Evolutionary conservation across 305 asterid species (phyloP).

Genomic region (Fraxinus baroniana): DNA sequence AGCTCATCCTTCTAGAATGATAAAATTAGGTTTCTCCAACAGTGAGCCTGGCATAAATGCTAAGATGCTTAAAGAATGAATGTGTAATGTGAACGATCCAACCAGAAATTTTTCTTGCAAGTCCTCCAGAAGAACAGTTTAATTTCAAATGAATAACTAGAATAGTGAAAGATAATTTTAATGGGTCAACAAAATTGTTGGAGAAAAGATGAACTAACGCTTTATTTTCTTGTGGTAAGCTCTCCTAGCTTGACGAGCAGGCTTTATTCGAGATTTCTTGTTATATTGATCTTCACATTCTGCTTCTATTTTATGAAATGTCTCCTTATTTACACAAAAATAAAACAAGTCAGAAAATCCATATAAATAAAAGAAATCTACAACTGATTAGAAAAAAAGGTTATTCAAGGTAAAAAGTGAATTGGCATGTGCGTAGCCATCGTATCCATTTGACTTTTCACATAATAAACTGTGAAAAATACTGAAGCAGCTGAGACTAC

Average conservation of each 20-base stretch:
- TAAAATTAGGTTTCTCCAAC: not conserved
- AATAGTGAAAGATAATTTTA: not conserved
- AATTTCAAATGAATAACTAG: not conserved
- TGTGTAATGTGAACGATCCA: not conserved
- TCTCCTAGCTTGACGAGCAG: slow-evolving; percentile 52
- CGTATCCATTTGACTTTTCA: not conserved
- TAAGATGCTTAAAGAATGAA: not conserved
- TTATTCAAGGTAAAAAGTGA: not conserved
- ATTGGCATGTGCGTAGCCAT: not conserved
- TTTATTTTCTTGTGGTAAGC: slow-evolving; percentile 50
- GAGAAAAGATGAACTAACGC: slow-evolving; percentile 44
- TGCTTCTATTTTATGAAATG: slow-evolving; percentile 38
- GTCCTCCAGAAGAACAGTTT: not conserved
- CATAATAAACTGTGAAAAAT: not conserved
- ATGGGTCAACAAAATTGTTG: not conserved
- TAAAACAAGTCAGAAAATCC: slow-evolving; percentile 12
- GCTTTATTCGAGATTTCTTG: slow-evolving; percentile 51
- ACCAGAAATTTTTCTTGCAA: slow-evolving; percentile 4
- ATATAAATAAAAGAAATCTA: not conserved
- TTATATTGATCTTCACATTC: slow-evolving; percentile 42
- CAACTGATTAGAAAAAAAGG: not conserved
- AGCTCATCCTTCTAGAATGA: slow-evolving; percentile 15
- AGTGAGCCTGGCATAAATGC: slow-evolving; percentile 7
- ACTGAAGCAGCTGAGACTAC: slow-evolving; percentile 5
- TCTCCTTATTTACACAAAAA: slow-evolving; percentile 26